Conservation (phyloP, 2,329 filamentous ascomycete species). For the Dendrostoma leiphaemia region DNA sequence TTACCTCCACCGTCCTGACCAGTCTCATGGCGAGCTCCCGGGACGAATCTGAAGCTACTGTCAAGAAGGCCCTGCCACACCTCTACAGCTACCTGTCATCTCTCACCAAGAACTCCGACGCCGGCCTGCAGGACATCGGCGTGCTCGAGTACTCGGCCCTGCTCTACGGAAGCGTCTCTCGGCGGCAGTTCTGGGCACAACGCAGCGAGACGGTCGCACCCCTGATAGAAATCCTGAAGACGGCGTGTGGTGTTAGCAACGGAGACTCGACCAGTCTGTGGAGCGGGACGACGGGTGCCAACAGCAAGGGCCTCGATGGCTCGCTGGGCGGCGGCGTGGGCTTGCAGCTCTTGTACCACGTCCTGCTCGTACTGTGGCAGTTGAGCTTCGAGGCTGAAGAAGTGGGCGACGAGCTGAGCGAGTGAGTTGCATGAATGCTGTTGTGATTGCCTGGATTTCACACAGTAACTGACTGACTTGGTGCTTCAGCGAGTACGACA, state of each 20-base stretch:
- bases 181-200: constrained; percentile 88
- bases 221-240: constrained; percentile 76
- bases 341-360: constrained; percentile 89
- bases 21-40: constrained; percentile 70
- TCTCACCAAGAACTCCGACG: constrained; percentile 80
- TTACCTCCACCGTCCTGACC: constrained; percentile 84
- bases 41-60: constrained; percentile 62
- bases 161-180: constrained; percentile 70
- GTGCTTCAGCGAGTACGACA: constrained; percentile 77
- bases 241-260: constrained; percentile 69
- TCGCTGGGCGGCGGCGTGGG: constrained; percentile 78
- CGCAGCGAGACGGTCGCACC: constrained; percentile 81
- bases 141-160: constrained; percentile 88
- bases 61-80: constrained; percentile 70
- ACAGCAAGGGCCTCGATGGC: constrained; percentile 62
- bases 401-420: constrained; percentile 74
- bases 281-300: constrained; percentile 49
- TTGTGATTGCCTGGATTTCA: too few species aligned
- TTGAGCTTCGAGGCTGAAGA: constrained; percentile 86
- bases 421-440: constrained; percentile 58
- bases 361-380: constrained; percentile 93
- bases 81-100: constrained; percentile 84
- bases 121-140: constrained; percentile 90
- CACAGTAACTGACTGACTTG: too few species aligned
- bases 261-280: constrained; percentile 64